Conservation (phyloP, 106 monocot species). For the Dactylorhiza incarnata region DNA sequence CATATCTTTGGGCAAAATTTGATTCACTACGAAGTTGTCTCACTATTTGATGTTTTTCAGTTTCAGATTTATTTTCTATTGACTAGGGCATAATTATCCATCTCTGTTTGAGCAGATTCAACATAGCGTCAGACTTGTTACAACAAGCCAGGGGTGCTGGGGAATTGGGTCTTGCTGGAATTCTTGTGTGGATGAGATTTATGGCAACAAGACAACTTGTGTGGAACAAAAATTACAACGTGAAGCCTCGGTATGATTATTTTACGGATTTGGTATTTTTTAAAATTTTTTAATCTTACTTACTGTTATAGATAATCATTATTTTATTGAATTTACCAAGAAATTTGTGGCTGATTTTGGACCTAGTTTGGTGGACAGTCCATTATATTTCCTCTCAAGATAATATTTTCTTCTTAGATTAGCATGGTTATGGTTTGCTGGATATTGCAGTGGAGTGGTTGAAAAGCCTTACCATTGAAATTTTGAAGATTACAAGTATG, state of each 20-base stretch:
- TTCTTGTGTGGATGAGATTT: conserved; percentile 98
- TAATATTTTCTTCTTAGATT: background rate
- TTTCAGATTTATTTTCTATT: background rate
- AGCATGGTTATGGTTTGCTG: background rate
- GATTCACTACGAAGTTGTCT: background rate
- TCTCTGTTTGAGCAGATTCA: conserved; percentile 50
- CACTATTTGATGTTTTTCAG: background rate
- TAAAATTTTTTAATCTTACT: background rate
- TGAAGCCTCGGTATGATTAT: conserved; percentile 86
- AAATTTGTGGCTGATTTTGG: background rate
- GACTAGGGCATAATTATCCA: background rate
- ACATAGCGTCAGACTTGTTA: conserved; percentile 79
- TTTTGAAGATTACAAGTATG: too few relatives aligned
- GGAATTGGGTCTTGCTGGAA: conserved; percentile 57
- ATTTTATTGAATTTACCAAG: background rate
- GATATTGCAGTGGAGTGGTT: too few relatives aligned
- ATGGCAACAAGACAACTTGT: conserved; percentile 85
- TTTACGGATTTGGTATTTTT: background rate
- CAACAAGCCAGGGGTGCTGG: conserved; percentile 45
- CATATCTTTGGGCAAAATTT: background rate
- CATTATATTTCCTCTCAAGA: background rate
- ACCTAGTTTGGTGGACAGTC: background rate
- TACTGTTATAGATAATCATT: background rate
- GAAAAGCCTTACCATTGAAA: too few relatives aligned
- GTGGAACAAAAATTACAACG: conserved; percentile 99